Evolutionary conservation across 2,329 filamentous ascomycete genomes (phyloP).

Genomic region (Fusarium tupiense): DNA sequence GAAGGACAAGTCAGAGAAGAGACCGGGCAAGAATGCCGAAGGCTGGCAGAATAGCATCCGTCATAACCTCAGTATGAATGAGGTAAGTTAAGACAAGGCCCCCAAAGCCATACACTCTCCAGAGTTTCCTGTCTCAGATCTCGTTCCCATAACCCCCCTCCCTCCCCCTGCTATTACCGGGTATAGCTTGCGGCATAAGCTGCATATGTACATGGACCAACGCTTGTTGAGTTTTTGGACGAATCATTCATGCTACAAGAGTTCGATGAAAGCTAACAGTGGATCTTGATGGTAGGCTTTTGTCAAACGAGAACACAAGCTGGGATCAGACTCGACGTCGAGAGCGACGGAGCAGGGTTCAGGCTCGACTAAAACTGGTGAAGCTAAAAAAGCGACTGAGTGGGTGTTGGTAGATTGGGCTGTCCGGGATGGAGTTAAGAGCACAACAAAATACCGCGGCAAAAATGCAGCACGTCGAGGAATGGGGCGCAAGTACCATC

Average conservation of each 20-base stretch:
- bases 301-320: constrained; percentile 51
- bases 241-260: neutral
- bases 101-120: constrained; percentile 8
- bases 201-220: constrained; percentile 18
- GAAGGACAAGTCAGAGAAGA: constrained; percentile 52
- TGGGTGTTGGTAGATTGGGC: constrained; percentile 83
- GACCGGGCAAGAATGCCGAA: constrained; percentile 51
- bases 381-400: constrained; percentile 72
- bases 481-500: constrained; percentile 22
- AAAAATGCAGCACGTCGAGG: constrained; percentile 46
- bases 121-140: constrained; percentile 24
- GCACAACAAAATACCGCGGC: constrained; percentile 83
- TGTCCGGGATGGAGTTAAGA: constrained; percentile 77
- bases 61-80: constrained; percentile 96
- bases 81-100: constrained; percentile 61
- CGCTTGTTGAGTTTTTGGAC: constrained; percentile 1
- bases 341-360: constrained; percentile 6
- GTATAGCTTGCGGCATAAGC: constrained; percentile 17
- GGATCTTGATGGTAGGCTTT: constrained; percentile 49
- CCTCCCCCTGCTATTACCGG: neutral
- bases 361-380: constrained; percentile 33
- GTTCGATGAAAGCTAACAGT: constrained; percentile 27
- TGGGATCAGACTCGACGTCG: constrained; percentile 40
- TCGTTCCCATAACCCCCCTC: neutral
- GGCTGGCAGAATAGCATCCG: constrained; percentile 97